Evolutionary conservation across 495 filamentous ascomycete genomes (phyloP).

Genomic region (Hyphodiscus hymeniophilus): DNA sequence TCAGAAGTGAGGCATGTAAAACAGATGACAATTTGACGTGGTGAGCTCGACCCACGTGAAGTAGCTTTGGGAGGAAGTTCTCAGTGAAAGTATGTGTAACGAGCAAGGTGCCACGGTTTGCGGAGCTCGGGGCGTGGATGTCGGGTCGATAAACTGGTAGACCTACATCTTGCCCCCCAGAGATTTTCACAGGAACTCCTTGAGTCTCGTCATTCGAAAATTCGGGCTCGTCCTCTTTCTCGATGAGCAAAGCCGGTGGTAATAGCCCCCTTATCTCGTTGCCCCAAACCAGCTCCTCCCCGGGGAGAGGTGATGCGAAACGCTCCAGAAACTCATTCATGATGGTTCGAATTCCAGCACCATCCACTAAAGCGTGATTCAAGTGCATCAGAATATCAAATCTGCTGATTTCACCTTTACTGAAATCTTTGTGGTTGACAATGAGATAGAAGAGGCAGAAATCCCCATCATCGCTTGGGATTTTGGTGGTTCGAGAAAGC

Average conservation of each 20-base stretch:
- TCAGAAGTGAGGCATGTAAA: slow-evolving; percentile 2
- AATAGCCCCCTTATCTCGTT: slow-evolving; percentile 1
- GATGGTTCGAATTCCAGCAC: slow-evolving; percentile 1
- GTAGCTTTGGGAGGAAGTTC: slow-evolving; percentile 2
- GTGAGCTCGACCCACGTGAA: background rate
- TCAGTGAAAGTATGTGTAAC: background rate
- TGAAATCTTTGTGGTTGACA: background rate
- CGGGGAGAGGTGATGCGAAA: background rate
- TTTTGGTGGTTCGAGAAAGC: background rate
- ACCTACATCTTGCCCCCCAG: background rate
- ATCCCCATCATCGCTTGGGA: slow-evolving; percentile 1
- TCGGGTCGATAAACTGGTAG: slow-evolving; percentile 3
- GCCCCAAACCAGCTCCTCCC: background rate
- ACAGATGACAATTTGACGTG: slow-evolving; percentile 2
- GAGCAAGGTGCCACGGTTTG: slow-evolving; percentile 1
- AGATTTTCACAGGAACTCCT: background rate
- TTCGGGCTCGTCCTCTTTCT: slow-evolving; percentile 1
- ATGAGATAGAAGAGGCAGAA: slow-evolving; percentile 5
- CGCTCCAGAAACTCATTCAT: slow-evolving; percentile 6
- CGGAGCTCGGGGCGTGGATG: background rate
- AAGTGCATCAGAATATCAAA: slow-evolving; percentile 8
- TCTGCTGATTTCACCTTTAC: background rate
- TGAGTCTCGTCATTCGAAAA: background rate
- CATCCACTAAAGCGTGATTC: slow-evolving; percentile 3
- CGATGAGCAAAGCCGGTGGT: background rate